A percentile compares a stretch with the other conserved stretches of the same genome.
Evolutionary conservation across 2,329 filamentous ascomycete genomes (phyloP).

Genomic region (Colletotrichum brevisporum): DNA sequence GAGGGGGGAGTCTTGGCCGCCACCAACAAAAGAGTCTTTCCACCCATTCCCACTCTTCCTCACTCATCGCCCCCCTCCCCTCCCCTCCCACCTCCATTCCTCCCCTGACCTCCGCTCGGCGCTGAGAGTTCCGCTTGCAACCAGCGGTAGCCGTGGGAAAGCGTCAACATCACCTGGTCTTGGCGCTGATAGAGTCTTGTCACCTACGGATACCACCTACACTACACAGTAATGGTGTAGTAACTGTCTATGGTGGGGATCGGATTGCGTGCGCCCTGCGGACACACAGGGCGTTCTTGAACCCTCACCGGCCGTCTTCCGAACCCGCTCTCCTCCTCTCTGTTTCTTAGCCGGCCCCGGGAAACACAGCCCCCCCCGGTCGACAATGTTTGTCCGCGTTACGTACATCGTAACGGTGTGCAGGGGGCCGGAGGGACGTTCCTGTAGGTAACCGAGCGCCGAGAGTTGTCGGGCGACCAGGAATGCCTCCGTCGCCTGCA

Average conservation of each 20-base stretch:
- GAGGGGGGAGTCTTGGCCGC: slow-evolving; percentile 26
- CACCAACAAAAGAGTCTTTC: slow-evolving; percentile 9
- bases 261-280: background rate
- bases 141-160: slow-evolving; percentile 24
- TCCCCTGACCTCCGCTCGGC: background rate
- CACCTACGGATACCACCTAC: no score
- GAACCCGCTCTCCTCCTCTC: background rate
- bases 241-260: no score
- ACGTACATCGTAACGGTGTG: slow-evolving; percentile 19
- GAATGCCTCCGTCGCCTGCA: background rate
- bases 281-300: slow-evolving; percentile 12
- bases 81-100: background rate
- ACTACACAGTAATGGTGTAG: background rate
- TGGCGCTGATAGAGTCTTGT: background rate
- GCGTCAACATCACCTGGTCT: slow-evolving; percentile 1
- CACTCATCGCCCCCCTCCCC: no score
- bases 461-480: slow-evolving; percentile 9
- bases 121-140: slow-evolving; percentile 7
- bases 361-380: slow-evolving; percentile 8
- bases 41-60: slow-evolving; percentile 16
- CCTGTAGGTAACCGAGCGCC: slow-evolving; percentile 24
- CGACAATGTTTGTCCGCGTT: slow-evolving; percentile 14
- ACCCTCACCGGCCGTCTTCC: background rate
- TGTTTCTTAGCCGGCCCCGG: background rate
- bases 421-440: slow-evolving; percentile 4